Percentiles rank a stretch among this genome's conserved stretches.
Evolutionary conservation across 352 stramenopile genomes (phyloP).

Genomic region (Chrysophaeum taylorii): DNA sequence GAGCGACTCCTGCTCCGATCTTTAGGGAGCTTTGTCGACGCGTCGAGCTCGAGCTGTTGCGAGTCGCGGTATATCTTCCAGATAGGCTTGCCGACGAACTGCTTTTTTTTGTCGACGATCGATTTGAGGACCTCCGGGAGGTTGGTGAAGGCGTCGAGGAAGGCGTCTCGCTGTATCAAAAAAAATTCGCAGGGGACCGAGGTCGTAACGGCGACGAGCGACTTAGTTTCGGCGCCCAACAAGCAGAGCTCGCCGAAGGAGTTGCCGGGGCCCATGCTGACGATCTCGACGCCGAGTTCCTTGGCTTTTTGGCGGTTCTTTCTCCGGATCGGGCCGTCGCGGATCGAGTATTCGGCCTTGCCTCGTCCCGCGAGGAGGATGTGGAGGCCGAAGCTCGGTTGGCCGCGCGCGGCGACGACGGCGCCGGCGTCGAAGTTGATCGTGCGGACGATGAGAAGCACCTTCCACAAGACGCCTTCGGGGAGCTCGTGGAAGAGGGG

Average conservation of each 20-base stretch:
- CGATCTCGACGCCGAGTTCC: background rate
- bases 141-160: slow-evolving; percentile 14
- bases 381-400: too few species aligned
- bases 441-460: slow-evolving; percentile 13
- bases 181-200: slow-evolving; percentile 5
- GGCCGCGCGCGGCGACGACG: slow-evolving; percentile 63
- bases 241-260: slow-evolving; percentile 26
- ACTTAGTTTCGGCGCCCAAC: slow-evolving; percentile 10
- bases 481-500: slow-evolving; percentile 17
- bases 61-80: too few species aligned
- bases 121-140: slow-evolving; percentile 13
- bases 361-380: slow-evolving; percentile 64
- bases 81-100: background rate
- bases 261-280: slow-evolving; percentile 3
- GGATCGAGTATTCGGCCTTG: slow-evolving; percentile 43
- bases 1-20: too few species aligned
- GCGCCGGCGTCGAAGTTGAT: slow-evolving; percentile 32
- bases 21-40: too few species aligned
- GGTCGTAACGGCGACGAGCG: slow-evolving; percentile 12
- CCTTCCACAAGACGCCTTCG: slow-evolving; percentile 12
- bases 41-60: too few species aligned
- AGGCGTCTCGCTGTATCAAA: slow-evolving; percentile 8
- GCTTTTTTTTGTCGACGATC: background rate
- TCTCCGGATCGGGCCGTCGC: slow-evolving; percentile 22
- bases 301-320: too few species aligned